A percentile compares a stretch with the other conserved stretches of the same genome.
These are phyloP conservation scores for Leccinum sublutescens DNA, from an alignment of 768 basidiomycete species.

Conservation along the genomic window DNA sequence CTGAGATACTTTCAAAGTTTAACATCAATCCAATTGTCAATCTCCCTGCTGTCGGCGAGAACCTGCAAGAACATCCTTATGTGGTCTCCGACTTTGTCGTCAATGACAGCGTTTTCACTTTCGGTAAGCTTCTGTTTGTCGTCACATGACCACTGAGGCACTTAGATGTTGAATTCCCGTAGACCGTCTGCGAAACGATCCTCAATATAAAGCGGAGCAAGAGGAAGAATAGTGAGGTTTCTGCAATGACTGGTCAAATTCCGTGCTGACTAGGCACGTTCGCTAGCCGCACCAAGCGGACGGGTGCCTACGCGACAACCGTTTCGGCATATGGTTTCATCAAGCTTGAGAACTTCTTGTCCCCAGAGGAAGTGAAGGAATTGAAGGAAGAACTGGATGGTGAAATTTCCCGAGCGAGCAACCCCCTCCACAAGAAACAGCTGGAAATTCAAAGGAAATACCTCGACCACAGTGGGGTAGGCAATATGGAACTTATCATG, in stretches of 20 bases:
- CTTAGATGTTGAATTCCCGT: background rate
- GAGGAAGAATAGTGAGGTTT: conserved; percentile 16
- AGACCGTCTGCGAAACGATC: conserved; percentile 16
- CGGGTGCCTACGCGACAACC: conserved; percentile 17
- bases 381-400: conserved; percentile 11
- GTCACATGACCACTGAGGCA: too few relatives aligned
- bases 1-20: conserved; percentile 12
- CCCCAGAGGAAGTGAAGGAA: conserved; percentile 9
- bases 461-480: conserved; percentile 4
- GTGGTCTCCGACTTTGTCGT: conserved; percentile 16
- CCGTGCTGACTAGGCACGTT: background rate
- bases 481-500: conserved; percentile 20
- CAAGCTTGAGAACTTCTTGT: conserved; percentile 16
- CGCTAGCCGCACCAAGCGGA: conserved; percentile 10
- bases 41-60: conserved; percentile 21
- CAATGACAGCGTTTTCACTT: conserved; percentile 12
- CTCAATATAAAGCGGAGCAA: conserved; percentile 9
- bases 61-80: conserved; percentile 17
- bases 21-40: conserved; percentile 7
- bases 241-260: background rate
- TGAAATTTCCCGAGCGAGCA: conserved; percentile 5
- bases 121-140: conserved; percentile 5
- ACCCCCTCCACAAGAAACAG: conserved; percentile 13
- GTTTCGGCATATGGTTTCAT: conserved; percentile 18
- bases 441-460: conserved; percentile 13